phyloP scores from a whole-genome alignment of 1,284 basidiomycete genomes.

The Sphagnurus paluster region DNA sequence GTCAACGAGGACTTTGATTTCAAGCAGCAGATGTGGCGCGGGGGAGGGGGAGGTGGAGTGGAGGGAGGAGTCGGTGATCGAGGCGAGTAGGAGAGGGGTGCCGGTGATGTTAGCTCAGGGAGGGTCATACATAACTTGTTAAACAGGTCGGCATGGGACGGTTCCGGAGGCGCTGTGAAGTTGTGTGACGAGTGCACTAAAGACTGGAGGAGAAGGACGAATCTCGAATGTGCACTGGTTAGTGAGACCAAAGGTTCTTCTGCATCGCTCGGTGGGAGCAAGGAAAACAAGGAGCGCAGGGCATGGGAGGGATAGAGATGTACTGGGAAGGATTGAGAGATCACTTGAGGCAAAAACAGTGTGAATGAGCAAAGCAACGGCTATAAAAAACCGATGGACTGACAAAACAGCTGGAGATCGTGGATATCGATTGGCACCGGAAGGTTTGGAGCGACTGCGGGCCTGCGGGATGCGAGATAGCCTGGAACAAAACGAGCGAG shows the following conservation, averaged over 20 bases:
- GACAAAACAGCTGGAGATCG: slow-evolving; percentile 64
- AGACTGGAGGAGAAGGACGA: slow-evolving; percentile 70
- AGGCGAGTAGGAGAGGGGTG: slow-evolving; percentile 47
- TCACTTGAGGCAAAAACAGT: slow-evolving; percentile 42
- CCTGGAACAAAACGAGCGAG: slow-evolving; percentile 61
- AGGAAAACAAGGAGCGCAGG: slow-evolving; percentile 46
- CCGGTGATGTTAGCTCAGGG: slow-evolving; percentile 68
- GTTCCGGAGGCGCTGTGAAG: slow-evolving; percentile 44
- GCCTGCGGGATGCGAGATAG: slow-evolving; percentile 45
- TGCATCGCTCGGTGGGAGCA: slow-evolving; percentile 34
- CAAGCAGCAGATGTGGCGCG: slow-evolving; percentile 15
- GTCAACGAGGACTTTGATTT: slow-evolving; percentile 8
- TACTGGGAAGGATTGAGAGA: slow-evolving; percentile 60
- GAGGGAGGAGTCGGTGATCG: slow-evolving; percentile 13
- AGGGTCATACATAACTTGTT: slow-evolving; percentile 31
- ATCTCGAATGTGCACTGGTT: slow-evolving; percentile 65
- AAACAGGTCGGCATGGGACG: slow-evolving; percentile 33
- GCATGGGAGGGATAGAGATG: slow-evolving; percentile 60
- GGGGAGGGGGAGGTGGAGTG: slow-evolving; percentile 10
- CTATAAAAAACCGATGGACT: slow-evolving; percentile 32
- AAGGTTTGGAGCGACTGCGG: slow-evolving; percentile 38
- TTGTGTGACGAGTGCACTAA: slow-evolving; percentile 56
- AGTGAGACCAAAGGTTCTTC: slow-evolving; percentile 44
- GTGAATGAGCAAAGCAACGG: slow-evolving; percentile 15
- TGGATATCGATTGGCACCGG: slow-evolving; percentile 52